phyloP scores from a whole-genome alignment of 306 rosid species.

The Rubus idaeus region DNA sequence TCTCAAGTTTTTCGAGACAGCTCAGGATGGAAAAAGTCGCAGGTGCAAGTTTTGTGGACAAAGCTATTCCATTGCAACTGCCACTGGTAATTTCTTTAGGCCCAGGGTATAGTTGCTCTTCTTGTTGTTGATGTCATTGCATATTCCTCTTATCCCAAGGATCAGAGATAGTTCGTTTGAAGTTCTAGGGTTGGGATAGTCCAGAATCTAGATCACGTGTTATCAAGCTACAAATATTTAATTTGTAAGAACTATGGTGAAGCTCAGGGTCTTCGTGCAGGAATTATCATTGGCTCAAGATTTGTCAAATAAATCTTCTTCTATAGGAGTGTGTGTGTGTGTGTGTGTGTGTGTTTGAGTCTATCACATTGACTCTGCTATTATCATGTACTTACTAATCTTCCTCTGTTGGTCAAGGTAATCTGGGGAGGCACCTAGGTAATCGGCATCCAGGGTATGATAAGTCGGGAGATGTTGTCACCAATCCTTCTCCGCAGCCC shows the following conservation, averaged over 20 bases:
- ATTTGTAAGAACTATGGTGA: not conserved
- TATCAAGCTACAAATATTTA: too few relatives aligned
- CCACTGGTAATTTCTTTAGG: slow-evolving; percentile 61
- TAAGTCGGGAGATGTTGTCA: slow-evolving; percentile 61
- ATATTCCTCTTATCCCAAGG: slow-evolving; percentile 3
- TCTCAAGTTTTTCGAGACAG: slow-evolving; percentile 92
- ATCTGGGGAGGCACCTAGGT: slow-evolving; percentile 89
- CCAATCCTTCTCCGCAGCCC: slow-evolving; percentile 49
- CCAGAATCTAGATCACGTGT: too few relatives aligned
- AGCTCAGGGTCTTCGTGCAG: slow-evolving; percentile 16
- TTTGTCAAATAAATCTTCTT: not conserved
- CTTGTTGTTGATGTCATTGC: not conserved
- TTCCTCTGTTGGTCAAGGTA: slow-evolving; percentile 56
- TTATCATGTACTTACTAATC: not conserved
- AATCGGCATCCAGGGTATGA: slow-evolving; percentile 96
- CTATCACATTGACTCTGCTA: not conserved
- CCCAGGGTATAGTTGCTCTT: slow-evolving; percentile 8
- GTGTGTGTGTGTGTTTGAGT: too few relatives aligned
- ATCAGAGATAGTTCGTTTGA: too few relatives aligned
- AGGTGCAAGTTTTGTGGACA: slow-evolving; percentile 97
- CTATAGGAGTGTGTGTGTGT: too few relatives aligned
- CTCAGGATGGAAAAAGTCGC: slow-evolving; percentile 79
- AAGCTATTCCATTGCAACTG: slow-evolving; percentile 88
- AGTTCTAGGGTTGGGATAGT: not conserved
- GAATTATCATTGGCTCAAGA: slow-evolving; percentile 1